Percentiles rank a stretch among this genome's conserved stretches.
phyloP scores from a whole-genome alignment of 2,329 filamentous ascomycete genomes.

The Tolypocladium cylindrosporum region DNA sequence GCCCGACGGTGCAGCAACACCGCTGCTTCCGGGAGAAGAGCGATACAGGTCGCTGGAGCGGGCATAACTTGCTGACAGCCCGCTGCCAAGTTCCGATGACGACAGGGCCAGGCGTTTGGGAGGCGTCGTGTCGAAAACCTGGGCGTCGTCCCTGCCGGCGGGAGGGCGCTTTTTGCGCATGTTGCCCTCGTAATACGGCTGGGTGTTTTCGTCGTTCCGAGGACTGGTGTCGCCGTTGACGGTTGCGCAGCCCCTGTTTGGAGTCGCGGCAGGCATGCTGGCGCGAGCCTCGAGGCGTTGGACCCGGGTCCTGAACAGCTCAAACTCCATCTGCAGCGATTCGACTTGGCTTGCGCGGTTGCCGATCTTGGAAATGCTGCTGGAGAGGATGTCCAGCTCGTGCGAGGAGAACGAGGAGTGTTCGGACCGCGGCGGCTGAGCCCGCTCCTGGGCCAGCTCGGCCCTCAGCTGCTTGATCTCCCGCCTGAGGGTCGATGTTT shows the following conservation, averaged over 20 bases:
- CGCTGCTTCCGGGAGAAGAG: conserved; percentile 7
- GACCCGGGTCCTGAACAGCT: conserved; percentile 26
- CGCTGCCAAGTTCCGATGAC: conserved; percentile 9
- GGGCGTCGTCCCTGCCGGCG: conserved; percentile 7
- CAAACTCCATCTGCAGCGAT: conserved; percentile 30
- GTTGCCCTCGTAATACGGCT: conserved; percentile 4
- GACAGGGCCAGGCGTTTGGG: conserved; percentile 15
- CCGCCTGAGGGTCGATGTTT: conserved; percentile 19
- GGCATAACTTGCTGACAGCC: conserved; percentile 2
- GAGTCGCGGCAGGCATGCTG: neutral
- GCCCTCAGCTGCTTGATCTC: conserved; percentile 22
- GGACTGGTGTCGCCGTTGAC: neutral
- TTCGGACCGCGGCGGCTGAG: conserved; percentile 6
- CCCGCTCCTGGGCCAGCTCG: conserved; percentile 15
- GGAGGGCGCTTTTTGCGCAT: conserved; percentile 10
- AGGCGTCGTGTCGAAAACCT: conserved; percentile 6
- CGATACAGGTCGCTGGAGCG: conserved; percentile 5
- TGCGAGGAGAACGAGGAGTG: conserved; percentile 14
- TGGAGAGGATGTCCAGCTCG: conserved; percentile 29
- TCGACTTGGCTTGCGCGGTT: conserved; percentile 28
- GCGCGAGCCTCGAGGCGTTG: conserved; percentile 20
- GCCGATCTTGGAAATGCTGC: conserved; percentile 26
- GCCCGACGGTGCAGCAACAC: neutral
- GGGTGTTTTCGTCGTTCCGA: neutral
- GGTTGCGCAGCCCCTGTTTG: neutral